Percentiles rank a stretch among this genome's conserved stretches.
phyloP scores from a whole-genome alignment of 805 yeast genomes.

The baker's yeast (Saccharomyces cerevisiae) region DNA sequence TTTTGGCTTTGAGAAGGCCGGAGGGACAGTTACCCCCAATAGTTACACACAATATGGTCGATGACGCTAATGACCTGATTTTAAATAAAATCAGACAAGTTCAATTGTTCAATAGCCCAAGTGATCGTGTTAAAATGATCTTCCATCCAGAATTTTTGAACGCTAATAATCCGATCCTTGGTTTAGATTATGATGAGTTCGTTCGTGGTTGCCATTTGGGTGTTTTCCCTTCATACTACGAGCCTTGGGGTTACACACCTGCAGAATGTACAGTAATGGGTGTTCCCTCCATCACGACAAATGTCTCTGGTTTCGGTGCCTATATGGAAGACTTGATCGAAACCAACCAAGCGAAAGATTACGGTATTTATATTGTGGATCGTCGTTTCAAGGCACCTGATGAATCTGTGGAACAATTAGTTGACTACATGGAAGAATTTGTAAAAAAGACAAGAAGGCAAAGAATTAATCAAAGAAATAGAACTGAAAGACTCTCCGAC shows the following conservation, averaged over 20 bases:
- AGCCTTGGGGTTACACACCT: conserved; percentile 99
- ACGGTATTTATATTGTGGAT: conserved; percentile 95
- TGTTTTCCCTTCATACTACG: conserved; percentile 96
- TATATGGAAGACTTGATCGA: conserved; percentile 97
- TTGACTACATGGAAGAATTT: conserved; percentile 84
- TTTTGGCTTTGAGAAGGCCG: conserved; percentile 76
- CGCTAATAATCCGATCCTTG: conserved; percentile 87
- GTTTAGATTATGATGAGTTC: conserved; percentile 92
- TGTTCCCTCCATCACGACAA: conserved; percentile 93
- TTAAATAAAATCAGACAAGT: conserved; percentile 87
- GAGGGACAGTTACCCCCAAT: conserved; percentile 80
- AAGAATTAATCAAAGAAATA: conserved; percentile 93
- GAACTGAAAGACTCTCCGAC: conserved; percentile 91
- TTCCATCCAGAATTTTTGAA: conserved; percentile 97
- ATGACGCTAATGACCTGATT: conserved; percentile 85
- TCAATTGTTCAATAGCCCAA: conserved; percentile 78
- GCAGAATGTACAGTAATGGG: conserved; percentile 99
- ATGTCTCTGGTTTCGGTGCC: conserved; percentile 93
- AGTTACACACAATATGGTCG: conserved; percentile 94
- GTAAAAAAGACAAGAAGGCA: conserved; percentile 87
- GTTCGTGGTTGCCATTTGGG: conserved; percentile 97
- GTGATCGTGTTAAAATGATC: conserved; percentile 87
- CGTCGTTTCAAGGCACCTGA: conserved; percentile 87
- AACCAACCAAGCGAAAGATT: conserved; percentile 68
- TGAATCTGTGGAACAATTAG: conserved; percentile 84